Base-by-base conservation (phyloP, 1,284 basidiomycete species). In the Trichosporon ovoides region DNA sequence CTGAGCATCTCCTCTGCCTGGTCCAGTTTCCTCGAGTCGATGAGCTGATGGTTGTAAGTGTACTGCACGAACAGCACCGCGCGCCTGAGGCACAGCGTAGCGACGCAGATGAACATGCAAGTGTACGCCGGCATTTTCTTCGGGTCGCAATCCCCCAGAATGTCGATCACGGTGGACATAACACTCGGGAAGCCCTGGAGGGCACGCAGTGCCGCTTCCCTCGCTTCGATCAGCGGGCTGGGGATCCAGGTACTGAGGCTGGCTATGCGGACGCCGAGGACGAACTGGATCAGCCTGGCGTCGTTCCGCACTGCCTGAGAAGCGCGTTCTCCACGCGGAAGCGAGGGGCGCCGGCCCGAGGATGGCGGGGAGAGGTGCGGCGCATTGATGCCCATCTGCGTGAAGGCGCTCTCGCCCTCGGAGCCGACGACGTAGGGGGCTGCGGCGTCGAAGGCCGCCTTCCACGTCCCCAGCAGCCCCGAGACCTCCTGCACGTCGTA, bases 201-300 rank as follows among this genome's bases (percentile, higher is more conserved):
- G 14, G 43, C 16, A 16, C 28, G 24, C 7, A 48, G 43, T 2
- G 43, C 43, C 4, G 43, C 43, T 7, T 48, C 43, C 12, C 43
- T 11, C 5, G 43, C 43, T 35, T 57, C 33, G 49, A 52, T 19
- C 18, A 63, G 56, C 18, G 61, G 61, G 20, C 49, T 50, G 7
- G 61, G 61, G 50, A 63, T 57, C 58, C 58, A 59, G 1, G 35
- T 53, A n/a, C 53, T 51, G 12, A 63, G 56, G 1, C 43, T 36
- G 13, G 58, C 56, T 28, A 60, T 37, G 34, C 61, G 58, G 4
- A 63, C 10, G 20, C 52, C 50, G 12, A 59, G 14, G 1, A 54
- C 53, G 22, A 60, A 63, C 34, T 56, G 50, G 20, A 60, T 31
- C 20, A 52, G 50, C 7, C 38, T 31, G 18, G 58, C 58, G 38